Conservation (phyloP, 2,329 filamentous ascomycete genomes). For the Penicillium psychrosexuale region DNA sequence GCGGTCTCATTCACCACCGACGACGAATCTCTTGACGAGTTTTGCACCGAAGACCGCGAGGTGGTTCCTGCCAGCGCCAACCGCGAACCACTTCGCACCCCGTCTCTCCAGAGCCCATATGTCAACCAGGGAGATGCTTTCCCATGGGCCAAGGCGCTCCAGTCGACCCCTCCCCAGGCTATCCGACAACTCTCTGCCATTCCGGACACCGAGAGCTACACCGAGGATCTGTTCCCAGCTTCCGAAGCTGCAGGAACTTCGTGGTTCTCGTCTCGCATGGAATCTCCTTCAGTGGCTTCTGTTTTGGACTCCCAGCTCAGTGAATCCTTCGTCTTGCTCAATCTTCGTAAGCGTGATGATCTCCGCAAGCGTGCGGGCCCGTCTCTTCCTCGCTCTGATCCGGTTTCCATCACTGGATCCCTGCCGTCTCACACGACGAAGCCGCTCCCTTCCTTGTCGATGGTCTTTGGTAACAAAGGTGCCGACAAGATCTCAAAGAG, state of each 20-base stretch:
- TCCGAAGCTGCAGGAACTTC: constrained; percentile 64
- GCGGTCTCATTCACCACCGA: constrained; percentile 90
- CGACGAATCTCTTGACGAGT: constrained; percentile 88
- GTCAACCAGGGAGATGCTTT: constrained; percentile 75
- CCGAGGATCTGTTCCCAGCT: constrained; percentile 79
- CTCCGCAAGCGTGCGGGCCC: constrained; percentile 46
- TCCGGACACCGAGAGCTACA: constrained; percentile 71
- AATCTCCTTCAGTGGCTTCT: constrained; percentile 79
- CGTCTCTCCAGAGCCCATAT: constrained; percentile 85
- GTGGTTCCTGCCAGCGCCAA: constrained; percentile 77
- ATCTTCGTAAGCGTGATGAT: constrained; percentile 45
- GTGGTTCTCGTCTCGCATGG: constrained; percentile 74
- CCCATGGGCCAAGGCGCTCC: constrained; percentile 90
- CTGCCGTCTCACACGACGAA: constrained; percentile 62
- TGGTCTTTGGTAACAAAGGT: constrained; percentile 71
- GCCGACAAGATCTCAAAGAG: constrained; percentile 83
- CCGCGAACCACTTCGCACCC: constrained; percentile 91
- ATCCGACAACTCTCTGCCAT: constrained; percentile 84
- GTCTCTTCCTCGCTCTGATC: constrained; percentile 51
- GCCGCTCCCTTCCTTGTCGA: constrained; percentile 67
- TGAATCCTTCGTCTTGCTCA: constrained; percentile 73
- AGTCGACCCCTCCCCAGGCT: constrained; percentile 67
- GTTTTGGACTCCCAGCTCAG: constrained; percentile 79
- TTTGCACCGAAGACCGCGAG: constrained; percentile 78
- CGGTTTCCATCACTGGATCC: constrained; percentile 75